Evolutionary conservation across 768 basidiomycete genomes (phyloP).

Genomic region (Termitomyces sp.): DNA sequence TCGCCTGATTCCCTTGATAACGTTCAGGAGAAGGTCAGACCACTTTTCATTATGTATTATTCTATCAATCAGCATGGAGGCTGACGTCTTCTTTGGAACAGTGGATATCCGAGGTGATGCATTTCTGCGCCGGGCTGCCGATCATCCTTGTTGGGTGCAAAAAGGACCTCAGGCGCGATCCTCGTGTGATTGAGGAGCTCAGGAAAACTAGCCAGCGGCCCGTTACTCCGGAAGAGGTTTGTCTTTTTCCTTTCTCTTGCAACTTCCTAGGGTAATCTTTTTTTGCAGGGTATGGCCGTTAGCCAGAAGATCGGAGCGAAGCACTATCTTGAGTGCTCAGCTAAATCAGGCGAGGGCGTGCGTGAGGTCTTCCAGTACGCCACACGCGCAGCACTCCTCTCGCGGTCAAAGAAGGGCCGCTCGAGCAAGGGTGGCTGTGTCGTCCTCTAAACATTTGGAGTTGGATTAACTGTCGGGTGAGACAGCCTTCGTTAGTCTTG

Average conservation of each 20-base stretch:
- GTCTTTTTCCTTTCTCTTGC: conserved; percentile 12
- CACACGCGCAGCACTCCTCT: conserved; percentile 83
- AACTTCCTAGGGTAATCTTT: neutral
- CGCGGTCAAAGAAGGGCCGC: conserved; percentile 15
- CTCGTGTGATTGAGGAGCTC: conserved; percentile 89
- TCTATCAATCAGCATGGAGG: neutral
- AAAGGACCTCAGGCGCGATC: conserved; percentile 95
- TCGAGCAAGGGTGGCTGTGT: conserved; percentile 12
- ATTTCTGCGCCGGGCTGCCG: conserved; percentile 92
- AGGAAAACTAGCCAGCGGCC: conserved; percentile 92
- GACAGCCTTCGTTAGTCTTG: neutral
- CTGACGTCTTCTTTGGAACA: conserved; percentile 22
- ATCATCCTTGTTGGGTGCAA: conserved; percentile 99
- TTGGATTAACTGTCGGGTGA: neutral
- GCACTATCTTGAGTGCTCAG: conserved; percentile 97
- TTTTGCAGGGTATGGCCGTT: conserved; percentile 79
- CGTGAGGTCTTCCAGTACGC: conserved; percentile 98
- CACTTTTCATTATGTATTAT: neutral
- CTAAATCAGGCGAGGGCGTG: conserved; percentile 94
- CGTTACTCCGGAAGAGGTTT: conserved; percentile 88
- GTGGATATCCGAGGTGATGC: conserved; percentile 99
- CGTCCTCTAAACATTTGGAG: conserved; percentile 5
- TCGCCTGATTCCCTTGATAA: conserved; percentile 98
- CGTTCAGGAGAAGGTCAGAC: conserved; percentile 96
- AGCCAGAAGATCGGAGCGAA: conserved; percentile 95